Evolutionary conservation across 805 yeast genomes (phyloP).

Genomic region (Spathaspora girioi): DNA sequence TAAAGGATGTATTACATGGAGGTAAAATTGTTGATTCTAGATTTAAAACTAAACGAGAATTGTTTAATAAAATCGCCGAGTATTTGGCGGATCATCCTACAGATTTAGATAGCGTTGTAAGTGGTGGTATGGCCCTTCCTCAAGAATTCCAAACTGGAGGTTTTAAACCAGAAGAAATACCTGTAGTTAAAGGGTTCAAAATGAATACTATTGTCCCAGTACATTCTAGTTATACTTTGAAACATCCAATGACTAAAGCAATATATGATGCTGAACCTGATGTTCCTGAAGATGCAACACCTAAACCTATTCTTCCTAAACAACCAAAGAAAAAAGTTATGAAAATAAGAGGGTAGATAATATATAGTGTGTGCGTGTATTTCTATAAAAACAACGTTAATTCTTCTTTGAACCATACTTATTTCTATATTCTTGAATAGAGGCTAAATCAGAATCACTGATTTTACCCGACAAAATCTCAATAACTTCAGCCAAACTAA

Average conservation of each 20-base stretch:
- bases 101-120: conserved; percentile 49
- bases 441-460: conserved; percentile 52
- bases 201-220: conserved; percentile 90
- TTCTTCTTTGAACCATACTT: conserved; percentile 41
- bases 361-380: not conserved
- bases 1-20: conserved; percentile 44
- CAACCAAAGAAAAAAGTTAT: conserved; percentile 54
- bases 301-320: conserved; percentile 27
- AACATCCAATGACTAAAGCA: conserved; percentile 75
- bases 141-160: conserved; percentile 46
- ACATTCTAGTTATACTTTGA: conserved; percentile 73
- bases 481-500: conserved; percentile 71
- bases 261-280: conserved; percentile 57
- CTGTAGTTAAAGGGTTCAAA: conserved; percentile 79
- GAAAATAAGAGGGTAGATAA: conserved; percentile 53
- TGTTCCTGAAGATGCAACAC: conserved; percentile 20
- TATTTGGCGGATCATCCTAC: conserved; percentile 69
- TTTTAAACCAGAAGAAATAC: conserved; percentile 57
- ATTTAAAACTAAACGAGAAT: conserved; percentile 53
- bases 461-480: conserved; percentile 54
- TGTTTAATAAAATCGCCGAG: conserved; percentile 57
- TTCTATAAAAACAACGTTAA: too few relatives aligned
- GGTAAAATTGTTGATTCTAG: conserved; percentile 35
- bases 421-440: conserved; percentile 56
- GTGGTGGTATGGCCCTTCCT: conserved; percentile 59